phyloP scores from a whole-genome alignment of 257 asterid species.

The Penstemon eatonii region DNA sequence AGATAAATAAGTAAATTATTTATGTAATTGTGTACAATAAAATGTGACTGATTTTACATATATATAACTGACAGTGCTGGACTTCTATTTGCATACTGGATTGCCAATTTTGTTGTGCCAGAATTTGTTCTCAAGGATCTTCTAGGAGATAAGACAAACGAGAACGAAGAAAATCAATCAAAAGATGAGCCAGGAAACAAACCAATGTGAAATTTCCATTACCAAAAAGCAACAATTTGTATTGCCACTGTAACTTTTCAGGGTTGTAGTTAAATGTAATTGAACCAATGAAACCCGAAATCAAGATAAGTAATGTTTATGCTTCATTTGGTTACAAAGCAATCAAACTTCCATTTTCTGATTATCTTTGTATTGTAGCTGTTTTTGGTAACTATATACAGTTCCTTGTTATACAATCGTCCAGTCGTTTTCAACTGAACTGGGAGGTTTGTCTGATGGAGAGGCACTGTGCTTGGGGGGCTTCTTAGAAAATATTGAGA shows the following conservation, averaged over 20 bases:
- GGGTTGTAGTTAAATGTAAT: not conserved
- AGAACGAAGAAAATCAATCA: slow-evolving; percentile 19
- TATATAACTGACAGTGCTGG: slow-evolving; percentile 40
- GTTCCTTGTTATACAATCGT: slow-evolving; percentile 54
- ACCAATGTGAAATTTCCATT: not conserved
- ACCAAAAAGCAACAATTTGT: not conserved
- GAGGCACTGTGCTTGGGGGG: slow-evolving; percentile 73
- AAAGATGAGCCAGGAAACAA: slow-evolving; percentile 24
- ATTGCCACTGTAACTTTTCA: not conserved
- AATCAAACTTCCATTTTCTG: slow-evolving; percentile 18
- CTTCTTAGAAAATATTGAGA: slow-evolving; percentile 76
- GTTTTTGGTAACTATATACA: slow-evolving; percentile 37
- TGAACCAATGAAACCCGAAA: not conserved
- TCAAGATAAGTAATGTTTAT: not conserved
- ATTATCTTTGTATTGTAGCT: slow-evolving; percentile 18
- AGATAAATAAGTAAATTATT: not conserved
- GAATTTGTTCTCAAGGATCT: slow-evolving; percentile 41
- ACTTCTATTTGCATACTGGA: slow-evolving; percentile 49
- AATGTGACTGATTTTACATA: not conserved
- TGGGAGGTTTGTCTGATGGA: slow-evolving; percentile 53
- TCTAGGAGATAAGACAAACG: slow-evolving; percentile 29
- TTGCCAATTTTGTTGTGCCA: slow-evolving; percentile 64
- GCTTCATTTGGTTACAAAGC: slow-evolving; percentile 8
- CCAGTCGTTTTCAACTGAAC: slow-evolving; percentile 70
- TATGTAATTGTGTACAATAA: not conserved